Percentiles rank a stretch among this genome's conserved stretches.
phyloP scores from a whole-genome alignment of 371 early-diverging fungal species.

The Saksenaea vasiformis region DNA sequence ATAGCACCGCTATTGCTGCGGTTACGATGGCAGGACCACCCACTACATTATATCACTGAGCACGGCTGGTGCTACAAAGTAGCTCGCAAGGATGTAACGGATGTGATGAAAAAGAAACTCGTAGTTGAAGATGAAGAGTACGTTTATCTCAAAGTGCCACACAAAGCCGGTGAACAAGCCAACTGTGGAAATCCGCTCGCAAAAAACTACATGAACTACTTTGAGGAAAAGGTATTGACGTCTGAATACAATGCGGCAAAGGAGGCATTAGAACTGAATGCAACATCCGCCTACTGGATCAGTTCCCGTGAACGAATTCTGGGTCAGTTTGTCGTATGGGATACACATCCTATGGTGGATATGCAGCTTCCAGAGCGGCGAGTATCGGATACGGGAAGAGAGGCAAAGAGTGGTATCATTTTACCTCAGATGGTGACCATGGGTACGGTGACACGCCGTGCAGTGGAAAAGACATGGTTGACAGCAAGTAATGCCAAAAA shows the following conservation, averaged over 20 bases:
- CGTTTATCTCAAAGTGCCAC: conserved; percentile 79
- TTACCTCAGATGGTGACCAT: conserved; percentile 90
- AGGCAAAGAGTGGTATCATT: conserved; percentile 74
- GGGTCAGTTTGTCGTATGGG: conserved; percentile 88
- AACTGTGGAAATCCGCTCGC: conserved; percentile 89
- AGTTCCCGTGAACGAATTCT: conserved; percentile 82
- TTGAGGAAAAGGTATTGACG: conserved; percentile 80
- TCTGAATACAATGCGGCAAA: conserved; percentile 74
- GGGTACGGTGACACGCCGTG: conserved; percentile 97
- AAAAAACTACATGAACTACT: conserved; percentile 75
- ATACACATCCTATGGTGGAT: conserved; percentile 33
- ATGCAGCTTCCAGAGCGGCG: conserved; percentile 50
- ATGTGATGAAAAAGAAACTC: conserved; percentile 15
- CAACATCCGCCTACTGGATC: conserved; percentile 92
- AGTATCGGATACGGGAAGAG: conserved; percentile 8
- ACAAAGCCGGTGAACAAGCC: conserved; percentile 80
- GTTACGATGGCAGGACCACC: conserved; percentile 84
- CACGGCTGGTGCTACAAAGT: conserved; percentile 89
- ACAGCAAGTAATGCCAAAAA: conserved; percentile 94
- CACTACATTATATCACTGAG: conserved; percentile 66
- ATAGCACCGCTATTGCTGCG: conserved; percentile 82
- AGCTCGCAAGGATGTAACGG: conserved; percentile 11
- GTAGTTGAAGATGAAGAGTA: conserved; percentile 41
- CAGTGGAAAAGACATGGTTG: conserved; percentile 94
- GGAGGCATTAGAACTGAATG: conserved; percentile 79